Conservation (phyloP, 2,329 filamentous ascomycete genomes). For the Aspergillus sclerotialis region DNA sequence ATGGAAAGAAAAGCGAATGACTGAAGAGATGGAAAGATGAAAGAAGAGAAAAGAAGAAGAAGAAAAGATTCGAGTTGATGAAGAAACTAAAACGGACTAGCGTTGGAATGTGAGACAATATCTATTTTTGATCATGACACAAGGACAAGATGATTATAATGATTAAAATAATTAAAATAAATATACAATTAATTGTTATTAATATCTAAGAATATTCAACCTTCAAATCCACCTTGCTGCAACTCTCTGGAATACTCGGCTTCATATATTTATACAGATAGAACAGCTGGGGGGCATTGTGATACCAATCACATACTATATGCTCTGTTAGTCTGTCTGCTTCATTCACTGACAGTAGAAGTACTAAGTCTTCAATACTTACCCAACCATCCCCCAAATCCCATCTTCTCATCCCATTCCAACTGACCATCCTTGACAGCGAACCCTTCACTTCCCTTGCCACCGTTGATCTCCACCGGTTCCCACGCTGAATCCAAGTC, state of each 20-base stretch:
- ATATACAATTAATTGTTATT: background rate
- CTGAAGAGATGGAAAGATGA: slow-evolving; percentile 6
- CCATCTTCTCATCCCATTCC: slow-evolving; percentile 20
- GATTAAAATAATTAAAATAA: slow-evolving; percentile 3
- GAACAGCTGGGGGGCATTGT: slow-evolving; percentile 34
- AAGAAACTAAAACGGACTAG: slow-evolving; percentile 5
- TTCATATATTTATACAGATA: slow-evolving; percentile 21
- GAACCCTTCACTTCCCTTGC: slow-evolving; percentile 24
- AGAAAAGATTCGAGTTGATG: slow-evolving; percentile 5
- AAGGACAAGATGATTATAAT: slow-evolving; percentile 7
- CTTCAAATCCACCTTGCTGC: slow-evolving; percentile 25
- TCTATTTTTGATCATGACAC: slow-evolving; percentile 15
- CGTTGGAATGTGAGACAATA: slow-evolving; percentile 14
- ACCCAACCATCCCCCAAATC: slow-evolving; percentile 35
- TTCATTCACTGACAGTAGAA: background rate
- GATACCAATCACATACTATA: slow-evolving; percentile 35
- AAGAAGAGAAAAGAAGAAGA: slow-evolving; percentile 5
- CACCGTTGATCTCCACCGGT: slow-evolving; percentile 27
- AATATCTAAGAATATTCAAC: slow-evolving; percentile 15
- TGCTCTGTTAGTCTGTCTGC: slow-evolving; percentile 1
- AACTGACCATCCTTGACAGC: slow-evolving; percentile 20
- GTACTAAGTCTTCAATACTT: slow-evolving; percentile 10
- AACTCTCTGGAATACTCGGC: slow-evolving; percentile 22
- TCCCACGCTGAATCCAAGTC: slow-evolving; percentile 30
- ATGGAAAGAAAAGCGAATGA: slow-evolving; percentile 19